Conservation (phyloP, 2,329 filamentous ascomycete genomes). For the Hypoxylon sp. region DNA sequence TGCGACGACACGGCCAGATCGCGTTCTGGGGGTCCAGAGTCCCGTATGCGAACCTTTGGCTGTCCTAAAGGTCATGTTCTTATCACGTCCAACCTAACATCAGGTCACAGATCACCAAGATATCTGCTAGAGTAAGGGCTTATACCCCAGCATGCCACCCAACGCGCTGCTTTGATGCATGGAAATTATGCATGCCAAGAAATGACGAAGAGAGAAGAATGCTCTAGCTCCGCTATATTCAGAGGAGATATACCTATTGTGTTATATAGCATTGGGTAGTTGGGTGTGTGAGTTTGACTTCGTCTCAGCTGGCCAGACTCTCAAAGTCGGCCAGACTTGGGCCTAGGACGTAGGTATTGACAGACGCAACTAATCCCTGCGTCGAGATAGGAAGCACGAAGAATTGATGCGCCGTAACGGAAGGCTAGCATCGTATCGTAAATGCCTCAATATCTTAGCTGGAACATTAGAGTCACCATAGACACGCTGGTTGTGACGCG, state of each 20-base stretch:
- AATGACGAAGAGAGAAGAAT: no score
- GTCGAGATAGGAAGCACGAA: background rate
- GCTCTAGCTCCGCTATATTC: background rate
- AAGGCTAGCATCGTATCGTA: background rate
- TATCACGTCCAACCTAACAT: background rate
- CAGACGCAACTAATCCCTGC: no score
- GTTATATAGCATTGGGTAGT: background rate
- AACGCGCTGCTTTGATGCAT: background rate
- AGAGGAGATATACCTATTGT: background rate
- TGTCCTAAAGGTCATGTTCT: background rate
- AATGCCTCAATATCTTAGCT: background rate
- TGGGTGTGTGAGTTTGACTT: background rate
- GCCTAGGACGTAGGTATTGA: no score
- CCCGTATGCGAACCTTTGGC: background rate
- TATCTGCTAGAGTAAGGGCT: background rate
- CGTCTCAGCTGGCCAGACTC: background rate
- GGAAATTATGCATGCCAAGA: background rate
- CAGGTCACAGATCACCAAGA: background rate
- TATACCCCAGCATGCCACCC: background rate
- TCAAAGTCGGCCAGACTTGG: background rate
- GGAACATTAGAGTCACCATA: background rate
- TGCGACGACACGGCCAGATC: background rate
- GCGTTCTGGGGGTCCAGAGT: background rate
- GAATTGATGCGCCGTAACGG: background rate
- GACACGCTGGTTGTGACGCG: background rate